Evolutionary conservation across 2,329 filamentous ascomycete genomes (phyloP), one percentile per base, ranked within the genome.

Genomic region (Reticulascus tulasneorum): DNA sequence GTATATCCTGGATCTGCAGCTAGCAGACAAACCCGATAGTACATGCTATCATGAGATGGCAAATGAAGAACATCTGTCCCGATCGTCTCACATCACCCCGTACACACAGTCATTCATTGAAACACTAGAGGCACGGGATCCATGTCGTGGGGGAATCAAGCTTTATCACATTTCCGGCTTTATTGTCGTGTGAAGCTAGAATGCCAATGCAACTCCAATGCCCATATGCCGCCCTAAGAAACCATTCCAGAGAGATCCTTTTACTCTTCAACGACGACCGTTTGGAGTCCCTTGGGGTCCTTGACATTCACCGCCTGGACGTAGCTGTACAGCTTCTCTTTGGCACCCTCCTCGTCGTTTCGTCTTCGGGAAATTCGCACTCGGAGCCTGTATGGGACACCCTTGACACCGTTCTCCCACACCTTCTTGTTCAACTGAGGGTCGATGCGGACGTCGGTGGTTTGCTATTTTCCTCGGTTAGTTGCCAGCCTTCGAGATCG

Each of bases 351-450:
- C 80, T 97, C 93, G 71, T 98, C 93, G 77, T 98, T 98, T 82
- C 93, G 88, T 84, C 94, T 94, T 74, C 93, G 88, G 66, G 89
- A 95, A 75, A 98, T 96, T 75, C 94, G 89, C 65, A 98, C 83
- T 63, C 93, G 91, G 59, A 98, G 79, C 72, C 94, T 85, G 86
- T 84, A 97, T 56, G 91, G 88, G 55, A 96, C 90, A 63, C 93
- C 94, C 86, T 97, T 98, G 79, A 98, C 83, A 71, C 93, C 93
- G 64, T 84, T 78, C 76, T 98, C 93, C 93, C 93, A 98, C 69
- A 98, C 91, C 82, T 98, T 97, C 87, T 98, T 98, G 86, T 98
- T 98, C 64, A 98, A 77, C 76, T 93, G 86, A 63, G 93, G 93
- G 81, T 98, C 93, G 65, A 98, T 75, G 60, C 93, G 93, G 74